Percentiles rank a stretch among this genome's conserved stretches.
These are phyloP conservation scores for Pichia cabralensis DNA, from an alignment of 805 yeast species.

Conservation along the genomic window DNA sequence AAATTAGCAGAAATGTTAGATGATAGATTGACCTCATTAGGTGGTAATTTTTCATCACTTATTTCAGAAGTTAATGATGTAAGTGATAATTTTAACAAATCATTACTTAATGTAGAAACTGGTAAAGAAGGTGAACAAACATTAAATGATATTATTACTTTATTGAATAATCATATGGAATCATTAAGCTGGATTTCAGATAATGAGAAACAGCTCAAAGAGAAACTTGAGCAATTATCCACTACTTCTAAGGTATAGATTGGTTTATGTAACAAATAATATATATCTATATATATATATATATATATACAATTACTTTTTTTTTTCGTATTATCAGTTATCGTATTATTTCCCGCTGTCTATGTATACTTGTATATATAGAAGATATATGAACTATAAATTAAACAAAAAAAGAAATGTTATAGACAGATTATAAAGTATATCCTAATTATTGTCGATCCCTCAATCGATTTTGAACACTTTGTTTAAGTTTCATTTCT, in stretches of 20 bases:
- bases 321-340: background rate
- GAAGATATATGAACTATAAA: no score
- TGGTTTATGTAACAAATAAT: no score
- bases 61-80: slow-evolving; percentile 78
- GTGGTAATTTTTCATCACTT: slow-evolving; percentile 63
- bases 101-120: slow-evolving; percentile 27
- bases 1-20: slow-evolving; percentile 77
- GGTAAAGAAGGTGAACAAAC: slow-evolving; percentile 26
- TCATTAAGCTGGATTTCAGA: slow-evolving; percentile 81
- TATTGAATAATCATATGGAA: slow-evolving; percentile 81
- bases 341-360: no score
- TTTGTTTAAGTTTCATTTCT: slow-evolving; percentile 40
- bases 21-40: slow-evolving; percentile 68
- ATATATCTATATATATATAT: background rate
- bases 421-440: no score
- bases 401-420: no score
- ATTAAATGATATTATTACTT: slow-evolving; percentile 61
- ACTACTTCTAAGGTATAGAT: no score
- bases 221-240: slow-evolving; percentile 43
- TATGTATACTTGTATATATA: no score
- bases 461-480: slow-evolving; percentile 26
- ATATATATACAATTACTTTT: background rate
- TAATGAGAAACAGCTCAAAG: slow-evolving; percentile 57
- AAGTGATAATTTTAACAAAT: slow-evolving; percentile 68
- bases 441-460: no score